phyloP scores from a whole-genome alignment of 176 grass and related monocot genomes.

The Lolium perenne region DNA sequence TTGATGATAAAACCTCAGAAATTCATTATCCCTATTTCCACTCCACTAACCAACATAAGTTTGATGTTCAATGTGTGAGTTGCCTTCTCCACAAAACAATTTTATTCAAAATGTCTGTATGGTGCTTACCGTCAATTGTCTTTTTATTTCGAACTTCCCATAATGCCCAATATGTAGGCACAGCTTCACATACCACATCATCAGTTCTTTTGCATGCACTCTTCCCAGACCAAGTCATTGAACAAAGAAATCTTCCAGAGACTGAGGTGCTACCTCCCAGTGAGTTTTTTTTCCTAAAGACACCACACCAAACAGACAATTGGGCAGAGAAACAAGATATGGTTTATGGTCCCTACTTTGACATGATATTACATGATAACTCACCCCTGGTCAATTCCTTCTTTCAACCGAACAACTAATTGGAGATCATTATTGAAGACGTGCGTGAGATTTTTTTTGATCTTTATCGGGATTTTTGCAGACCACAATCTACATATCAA shows the following conservation, averaged over 20 bases:
- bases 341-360: not conserved
- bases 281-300: not conserved
- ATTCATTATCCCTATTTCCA: not conserved
- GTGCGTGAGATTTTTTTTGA: not conserved
- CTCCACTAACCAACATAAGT: not conserved
- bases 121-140: not conserved
- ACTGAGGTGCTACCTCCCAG: not conserved
- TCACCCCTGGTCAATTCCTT: not conserved
- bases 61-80: not conserved
- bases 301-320: constrained; percentile 3
- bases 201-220: constrained; percentile 11
- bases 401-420: not conserved
- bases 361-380: constrained; percentile 5
- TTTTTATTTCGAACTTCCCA: not conserved
- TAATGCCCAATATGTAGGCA: not conserved
- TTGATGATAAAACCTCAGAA: not conserved
- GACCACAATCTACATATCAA: not conserved
- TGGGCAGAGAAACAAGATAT: not conserved
- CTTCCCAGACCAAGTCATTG: not conserved
- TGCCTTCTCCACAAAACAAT: not conserved
- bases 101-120: not conserved
- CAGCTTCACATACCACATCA: not conserved
- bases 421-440: not conserved
- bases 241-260: constrained; percentile 15
- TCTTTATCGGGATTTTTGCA: not conserved